Evolutionary conservation across 257 asterid species (phyloP), one percentile per base, ranked within the genome.

Genomic region (Petrea volubilis): DNA sequence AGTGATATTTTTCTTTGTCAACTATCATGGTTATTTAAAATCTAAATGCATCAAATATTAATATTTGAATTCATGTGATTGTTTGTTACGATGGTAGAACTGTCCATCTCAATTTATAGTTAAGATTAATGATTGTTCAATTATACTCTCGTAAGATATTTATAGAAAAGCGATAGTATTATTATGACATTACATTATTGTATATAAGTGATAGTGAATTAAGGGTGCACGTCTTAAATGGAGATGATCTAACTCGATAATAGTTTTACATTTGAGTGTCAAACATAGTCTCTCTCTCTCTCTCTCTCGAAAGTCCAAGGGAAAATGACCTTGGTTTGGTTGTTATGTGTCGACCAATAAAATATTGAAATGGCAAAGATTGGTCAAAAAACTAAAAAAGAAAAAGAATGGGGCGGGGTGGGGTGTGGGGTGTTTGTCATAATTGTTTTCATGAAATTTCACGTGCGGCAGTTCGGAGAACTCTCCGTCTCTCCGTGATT

Each of bases 401-500:
- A 15, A 46, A 56, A 11, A 25, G 27, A 59, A 59, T 59, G 8
- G 8, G 38, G 40, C 9, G 1, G 40, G 5, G 9, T 3, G 43
- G 36, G 24, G 53, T 63, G 64, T n/a, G 1, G 5, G 49, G 44
- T 47, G 66, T 28, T 43, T 5, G 60, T 71, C 18, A 13, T 40
- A 69, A 11, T 69, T 43, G 60, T 11, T 44, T 40, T 12, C n/a
- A 31, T 27, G 29, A 31, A 51, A 62, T 64, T 64, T 65, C 78
- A 73, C 78, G 73, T 73, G 78, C 61, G 73, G 77, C 77, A 62
- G 71, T 36, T 60, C 21, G 47, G 15, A 21, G 7, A 60, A 36
- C 31, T 11, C 36, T n/a, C n/a, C n/a, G n/a, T n/a, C n/a, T n/a
- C n/a, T 46, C 67, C 61, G 68, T 73, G 78, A 73, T 73, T 73